Conservation (phyloP, 2,329 filamentous ascomycete genomes). For the Pleurostoma richardsiae region DNA sequence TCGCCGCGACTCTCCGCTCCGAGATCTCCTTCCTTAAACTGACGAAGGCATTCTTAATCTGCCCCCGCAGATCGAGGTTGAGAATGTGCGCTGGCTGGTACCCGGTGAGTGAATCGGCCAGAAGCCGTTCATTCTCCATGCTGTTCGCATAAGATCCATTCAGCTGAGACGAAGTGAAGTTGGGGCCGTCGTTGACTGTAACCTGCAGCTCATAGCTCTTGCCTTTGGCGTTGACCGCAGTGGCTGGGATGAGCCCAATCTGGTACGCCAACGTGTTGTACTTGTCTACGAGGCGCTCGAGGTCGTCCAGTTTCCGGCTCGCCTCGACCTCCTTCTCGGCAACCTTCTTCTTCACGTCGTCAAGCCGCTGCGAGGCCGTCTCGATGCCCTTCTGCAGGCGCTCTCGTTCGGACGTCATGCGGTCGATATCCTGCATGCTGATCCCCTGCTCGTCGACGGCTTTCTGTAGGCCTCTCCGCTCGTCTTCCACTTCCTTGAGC, state of each 20-base stretch:
- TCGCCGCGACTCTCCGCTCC: constrained; percentile 74
- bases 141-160: constrained; percentile 32
- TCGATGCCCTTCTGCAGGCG: constrained; percentile 87
- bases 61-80: constrained; percentile 80
- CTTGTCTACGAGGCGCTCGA: constrained; percentile 83
- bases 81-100: constrained; percentile 87
- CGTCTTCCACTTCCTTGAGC: constrained; percentile 74
- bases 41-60: constrained; percentile 74
- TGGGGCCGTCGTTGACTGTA: constrained; percentile 71
- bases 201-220: constrained; percentile 80
- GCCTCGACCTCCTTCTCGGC: constrained; percentile 86
- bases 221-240: constrained; percentile 80
- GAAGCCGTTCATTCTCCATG: constrained; percentile 65
- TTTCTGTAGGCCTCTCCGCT: constrained; percentile 73
- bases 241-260: constrained; percentile 80
- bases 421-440: constrained; percentile 97
- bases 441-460: constrained; percentile 91
- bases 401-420: constrained; percentile 94
- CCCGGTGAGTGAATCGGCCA: constrained; percentile 76
- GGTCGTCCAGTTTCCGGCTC: constrained; percentile 77
- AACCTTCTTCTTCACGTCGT: constrained; percentile 79
- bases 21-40: constrained; percentile 82
- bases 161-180: constrained; percentile 65
- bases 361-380: constrained; percentile 66
- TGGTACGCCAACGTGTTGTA: constrained; percentile 96